A percentile compares a stretch with the other conserved stretches of the same genome.
phyloP scores from a whole-genome alignment of 2,329 filamentous ascomycete species.

The Teratosphaeria gauchensis region DNA sequence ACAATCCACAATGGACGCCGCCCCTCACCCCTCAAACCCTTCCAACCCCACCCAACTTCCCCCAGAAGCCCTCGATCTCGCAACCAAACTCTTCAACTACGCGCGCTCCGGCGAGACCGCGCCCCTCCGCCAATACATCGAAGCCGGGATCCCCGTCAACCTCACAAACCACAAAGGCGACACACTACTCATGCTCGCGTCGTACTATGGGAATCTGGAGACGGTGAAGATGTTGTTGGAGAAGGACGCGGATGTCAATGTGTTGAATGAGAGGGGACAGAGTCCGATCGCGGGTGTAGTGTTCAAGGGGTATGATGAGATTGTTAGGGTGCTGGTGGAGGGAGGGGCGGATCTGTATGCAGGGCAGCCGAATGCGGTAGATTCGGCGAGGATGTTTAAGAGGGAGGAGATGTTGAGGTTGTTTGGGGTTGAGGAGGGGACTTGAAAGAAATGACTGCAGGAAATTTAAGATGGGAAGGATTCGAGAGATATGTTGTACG shows the following conservation, averaged over 20 bases:
- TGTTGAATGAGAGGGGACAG: slow-evolving; percentile 58
- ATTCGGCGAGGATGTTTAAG: slow-evolving; percentile 39
- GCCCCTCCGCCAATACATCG: slow-evolving; percentile 53
- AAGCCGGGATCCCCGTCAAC: slow-evolving; percentile 57
- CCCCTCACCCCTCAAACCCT: not conserved
- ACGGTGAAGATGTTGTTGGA: slow-evolving; percentile 52
- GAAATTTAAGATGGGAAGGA: no score
- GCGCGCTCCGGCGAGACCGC: slow-evolving; percentile 51
- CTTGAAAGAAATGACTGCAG: no score
- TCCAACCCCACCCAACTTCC: slow-evolving; percentile 33
- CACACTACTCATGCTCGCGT: slow-evolving; percentile 63
- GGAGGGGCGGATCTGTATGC: slow-evolving; percentile 31
- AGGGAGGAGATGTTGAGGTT: slow-evolving; percentile 27
- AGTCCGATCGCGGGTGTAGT: slow-evolving; percentile 62
- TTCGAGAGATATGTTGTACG: not conserved
- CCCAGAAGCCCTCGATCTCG: slow-evolving; percentile 57
- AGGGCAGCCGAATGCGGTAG: slow-evolving; percentile 38
- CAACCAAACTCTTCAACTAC: slow-evolving; percentile 56
- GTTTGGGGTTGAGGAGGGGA: slow-evolving; percentile 26
- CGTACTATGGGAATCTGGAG: slow-evolving; percentile 57
- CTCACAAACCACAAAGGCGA: slow-evolving; percentile 66
- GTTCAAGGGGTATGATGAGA: slow-evolving; percentile 59
- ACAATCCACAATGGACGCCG: not conserved
- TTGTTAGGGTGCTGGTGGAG: slow-evolving; percentile 46
- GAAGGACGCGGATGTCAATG: slow-evolving; percentile 57